Conservation (phyloP, 2,329 filamentous ascomycete species). For the Aspergillus felis region DNA sequence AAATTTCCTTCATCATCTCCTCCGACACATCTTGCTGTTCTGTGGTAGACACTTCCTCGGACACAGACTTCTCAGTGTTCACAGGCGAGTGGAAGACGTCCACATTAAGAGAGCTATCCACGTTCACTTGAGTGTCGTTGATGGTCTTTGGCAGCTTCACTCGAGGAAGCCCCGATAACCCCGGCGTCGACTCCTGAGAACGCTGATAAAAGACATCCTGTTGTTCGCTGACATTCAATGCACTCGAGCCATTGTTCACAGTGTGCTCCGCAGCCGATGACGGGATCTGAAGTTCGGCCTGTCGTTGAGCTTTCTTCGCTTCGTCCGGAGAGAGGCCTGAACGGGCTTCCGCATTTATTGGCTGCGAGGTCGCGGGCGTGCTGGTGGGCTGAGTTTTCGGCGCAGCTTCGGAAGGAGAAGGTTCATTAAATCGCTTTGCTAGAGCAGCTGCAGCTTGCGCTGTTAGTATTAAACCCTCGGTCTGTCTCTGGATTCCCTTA, state of each 20-base stretch:
- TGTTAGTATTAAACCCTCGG: conserved; percentile 59
- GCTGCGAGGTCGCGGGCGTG: conserved; percentile 26
- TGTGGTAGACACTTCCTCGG: conserved; percentile 14
- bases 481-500: conserved; percentile 59
- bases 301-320: conserved; percentile 45
- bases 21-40: conserved; percentile 50
- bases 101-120: conserved; percentile 48
- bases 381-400: conserved; percentile 9
- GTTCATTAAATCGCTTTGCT: conserved; percentile 55
- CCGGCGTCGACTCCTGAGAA: conserved; percentile 44
- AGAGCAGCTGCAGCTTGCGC: conserved; percentile 58
- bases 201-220: conserved; percentile 57
- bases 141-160: conserved; percentile 53
- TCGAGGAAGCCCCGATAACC: conserved; percentile 51
- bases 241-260: conserved; percentile 22
- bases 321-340: conserved; percentile 37
- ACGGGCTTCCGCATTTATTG: conserved; percentile 19
- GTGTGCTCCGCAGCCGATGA: conserved; percentile 44
- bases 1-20: conserved; percentile 58
- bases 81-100: conserved; percentile 51
- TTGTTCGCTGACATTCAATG: conserved; percentile 48
- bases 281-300: conserved; percentile 52
- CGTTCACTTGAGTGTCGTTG: conserved; percentile 44
- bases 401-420: conserved; percentile 21
- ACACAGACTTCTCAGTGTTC: conserved; percentile 10